Conservation (phyloP, 73 alveolate genomes). For the Stentor coeruleus region DNA sequence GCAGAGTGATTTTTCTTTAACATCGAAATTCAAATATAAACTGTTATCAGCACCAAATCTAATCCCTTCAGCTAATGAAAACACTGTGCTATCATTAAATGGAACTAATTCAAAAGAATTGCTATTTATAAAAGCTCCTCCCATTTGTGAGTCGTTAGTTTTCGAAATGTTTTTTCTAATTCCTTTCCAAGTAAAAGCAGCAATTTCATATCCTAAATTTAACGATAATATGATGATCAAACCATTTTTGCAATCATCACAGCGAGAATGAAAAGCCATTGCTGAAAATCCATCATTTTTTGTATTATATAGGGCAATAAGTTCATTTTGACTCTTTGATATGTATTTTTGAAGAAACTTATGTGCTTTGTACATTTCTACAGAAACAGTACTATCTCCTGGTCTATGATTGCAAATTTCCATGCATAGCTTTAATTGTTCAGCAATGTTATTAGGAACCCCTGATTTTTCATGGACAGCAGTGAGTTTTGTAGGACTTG, state of each 20-base stretch:
- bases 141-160: neutral
- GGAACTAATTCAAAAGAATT: neutral
- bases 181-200: slow-evolving; percentile 8
- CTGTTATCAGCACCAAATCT: neutral
- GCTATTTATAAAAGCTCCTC: slow-evolving; percentile 1
- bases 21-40: neutral
- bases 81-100: neutral
- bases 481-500: no score
- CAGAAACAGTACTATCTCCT: neutral
- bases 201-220: slow-evolving; percentile 8
- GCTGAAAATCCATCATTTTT: neutral
- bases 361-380: neutral
- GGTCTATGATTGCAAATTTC: neutral
- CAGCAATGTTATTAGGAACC: neutral
- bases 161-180: neutral
- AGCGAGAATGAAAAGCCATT: neutral
- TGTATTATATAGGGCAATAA: neutral
- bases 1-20: neutral
- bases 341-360: neutral
- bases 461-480: neutral
- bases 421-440: neutral
- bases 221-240: neutral
- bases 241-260: neutral
- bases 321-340: neutral
- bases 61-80: neutral